phyloP scores from a whole-genome alignment of 495 filamentous ascomycete genomes.

The Aspergillus funiculosus region DNA sequence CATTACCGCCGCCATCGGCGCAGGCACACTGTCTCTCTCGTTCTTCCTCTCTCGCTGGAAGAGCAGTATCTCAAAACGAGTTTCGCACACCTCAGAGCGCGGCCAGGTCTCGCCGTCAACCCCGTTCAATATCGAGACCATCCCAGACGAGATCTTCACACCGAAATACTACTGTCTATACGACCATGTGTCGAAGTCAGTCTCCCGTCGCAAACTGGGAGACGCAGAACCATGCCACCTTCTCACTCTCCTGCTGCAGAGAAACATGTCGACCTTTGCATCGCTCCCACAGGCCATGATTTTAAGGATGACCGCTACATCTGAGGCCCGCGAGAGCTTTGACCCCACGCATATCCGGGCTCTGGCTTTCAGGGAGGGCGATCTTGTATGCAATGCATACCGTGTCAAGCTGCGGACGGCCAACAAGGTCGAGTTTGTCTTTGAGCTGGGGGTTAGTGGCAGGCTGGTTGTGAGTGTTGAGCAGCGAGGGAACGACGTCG shows the following conservation, averaged over 20 bases:
- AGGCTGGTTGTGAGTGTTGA: slow-evolving; percentile 26
- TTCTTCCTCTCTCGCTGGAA: slow-evolving; percentile 3
- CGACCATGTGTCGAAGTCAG: slow-evolving; percentile 23
- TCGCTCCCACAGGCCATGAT: slow-evolving; percentile 30
- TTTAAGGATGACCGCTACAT: slow-evolving; percentile 12
- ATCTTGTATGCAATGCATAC: slow-evolving; percentile 34
- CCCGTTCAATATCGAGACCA: slow-evolving; percentile 18
- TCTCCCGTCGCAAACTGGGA: slow-evolving; percentile 22
- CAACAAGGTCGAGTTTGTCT: slow-evolving; percentile 33
- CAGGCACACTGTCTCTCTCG: slow-evolving; percentile 1
- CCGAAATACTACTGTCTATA: slow-evolving; percentile 21
- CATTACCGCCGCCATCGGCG: slow-evolving; percentile 1
- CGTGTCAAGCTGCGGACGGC: slow-evolving; percentile 21
- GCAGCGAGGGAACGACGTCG: slow-evolving; percentile 17
- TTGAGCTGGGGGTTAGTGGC: slow-evolving; percentile 25
- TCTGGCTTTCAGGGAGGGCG: slow-evolving; percentile 29
- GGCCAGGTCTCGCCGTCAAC: slow-evolving; percentile 7
- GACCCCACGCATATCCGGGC: slow-evolving; percentile 20
- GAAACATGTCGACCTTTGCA: slow-evolving; percentile 33
- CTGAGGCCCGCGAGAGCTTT: slow-evolving; percentile 19
- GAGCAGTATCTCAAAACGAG: background rate
- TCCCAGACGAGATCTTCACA: slow-evolving; percentile 21
- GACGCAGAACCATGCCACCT: slow-evolving; percentile 12
- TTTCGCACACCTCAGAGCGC: slow-evolving; percentile 1
- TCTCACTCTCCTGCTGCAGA: slow-evolving; percentile 28